Conservation (phyloP, 805 yeast genomes). For the Myxozyma geophila region DNA sequence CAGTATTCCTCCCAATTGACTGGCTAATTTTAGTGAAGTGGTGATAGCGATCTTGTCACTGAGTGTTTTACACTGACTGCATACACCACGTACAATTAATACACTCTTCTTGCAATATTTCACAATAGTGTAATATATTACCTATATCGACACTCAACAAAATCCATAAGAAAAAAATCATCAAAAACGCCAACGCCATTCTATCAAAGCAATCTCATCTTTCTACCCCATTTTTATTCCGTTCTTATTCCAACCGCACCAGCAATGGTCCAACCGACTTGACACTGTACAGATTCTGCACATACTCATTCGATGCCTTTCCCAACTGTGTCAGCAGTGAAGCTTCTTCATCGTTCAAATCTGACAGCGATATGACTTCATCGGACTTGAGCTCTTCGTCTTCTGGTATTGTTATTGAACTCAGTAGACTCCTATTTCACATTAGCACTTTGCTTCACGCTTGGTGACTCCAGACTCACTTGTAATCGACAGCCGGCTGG, state of each 20-base stretch:
- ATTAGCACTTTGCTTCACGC: not conserved
- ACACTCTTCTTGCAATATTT: too few species aligned
- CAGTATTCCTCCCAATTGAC: too few species aligned
- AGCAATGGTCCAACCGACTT: constrained; percentile 33
- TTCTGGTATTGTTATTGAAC: constrained; percentile 16
- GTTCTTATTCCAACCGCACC: constrained; percentile 25
- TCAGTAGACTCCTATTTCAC: constrained; percentile 13
- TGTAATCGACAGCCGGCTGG: constrained; percentile 25
- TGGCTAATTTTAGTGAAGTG: too few species aligned
- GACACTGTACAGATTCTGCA: constrained; percentile 24
- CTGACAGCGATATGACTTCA: constrained; percentile 13
- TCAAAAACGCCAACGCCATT: constrained; percentile 3
- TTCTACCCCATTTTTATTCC: not conserved
- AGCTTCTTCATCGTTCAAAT: constrained; percentile 16
- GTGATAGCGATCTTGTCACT: too few species aligned
- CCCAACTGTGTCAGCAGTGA: constrained; percentile 28
- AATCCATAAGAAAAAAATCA: not conserved
- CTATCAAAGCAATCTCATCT: not conserved
- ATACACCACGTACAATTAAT: too few species aligned
- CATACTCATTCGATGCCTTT: constrained; percentile 21
- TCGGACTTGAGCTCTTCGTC: not conserved
- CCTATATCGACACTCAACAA: not conserved
- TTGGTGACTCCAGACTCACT: constrained; percentile 6
- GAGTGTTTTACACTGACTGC: too few species aligned
- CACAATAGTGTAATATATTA: too few species aligned